Base-by-base conservation (phyloP, 495 filamentous ascomycete genomes). In the Aspergillus heteromorphus region DNA sequence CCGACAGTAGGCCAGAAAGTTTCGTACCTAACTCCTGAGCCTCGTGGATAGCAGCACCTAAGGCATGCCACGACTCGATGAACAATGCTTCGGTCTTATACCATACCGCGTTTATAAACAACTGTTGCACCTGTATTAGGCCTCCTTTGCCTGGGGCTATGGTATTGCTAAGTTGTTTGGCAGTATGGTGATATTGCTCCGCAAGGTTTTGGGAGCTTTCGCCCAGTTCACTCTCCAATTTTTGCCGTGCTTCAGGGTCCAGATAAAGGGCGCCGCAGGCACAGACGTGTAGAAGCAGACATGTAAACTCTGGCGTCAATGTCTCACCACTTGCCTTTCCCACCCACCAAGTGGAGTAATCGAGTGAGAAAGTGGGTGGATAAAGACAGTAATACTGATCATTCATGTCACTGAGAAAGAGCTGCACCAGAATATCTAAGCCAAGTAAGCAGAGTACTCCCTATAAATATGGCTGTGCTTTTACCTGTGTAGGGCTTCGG, bases 21-120 rank as follows among this genome's bases (percentile, higher is more conserved):
- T 2, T 13, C 29, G 23, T 68, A 75, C 77, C 78, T 49, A 78
- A 68, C 53, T 82, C 79, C 53, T 79, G 77, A 0, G 76, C 79
- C 25, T 77, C 77, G 9, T 73, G 72, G 45, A 80, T 76, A 14
- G 72, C 69, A 43, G 60, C 55, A 38, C 70, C 62, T 30, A 82
- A 51, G 11, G 70, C 64, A 62, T 81, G 78, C 78, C 79, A 80
- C 1, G 75, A 71, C 41, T 80, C 77, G 4, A 74, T 70, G 59
- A 79, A 80, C n/a, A 70, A 61, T 41, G 73, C 73, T 43, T 78
- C 76, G 13, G 73, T 74, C 62, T 83, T 82, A 57, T 65, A 76
- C 76, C 76, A 83, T 40, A 69, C 69, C 4, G 70, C 71, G n/a
- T 69, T 76, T 2, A 80, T 61, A 54, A 81, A 78, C 11, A 78